Conservation (phyloP, 805 yeast species). For the Grigorovia humatica region DNA sequence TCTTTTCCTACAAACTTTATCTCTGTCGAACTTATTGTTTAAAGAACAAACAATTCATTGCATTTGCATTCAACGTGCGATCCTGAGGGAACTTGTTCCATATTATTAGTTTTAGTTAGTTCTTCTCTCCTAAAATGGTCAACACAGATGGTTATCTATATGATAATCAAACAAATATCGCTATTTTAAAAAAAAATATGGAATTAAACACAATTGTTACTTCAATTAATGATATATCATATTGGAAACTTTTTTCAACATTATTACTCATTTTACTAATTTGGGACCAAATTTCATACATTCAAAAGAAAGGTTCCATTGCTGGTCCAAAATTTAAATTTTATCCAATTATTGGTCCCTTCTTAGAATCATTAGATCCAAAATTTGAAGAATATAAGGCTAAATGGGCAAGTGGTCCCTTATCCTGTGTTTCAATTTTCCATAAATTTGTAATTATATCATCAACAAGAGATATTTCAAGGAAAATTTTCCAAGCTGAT, state of each 20-base stretch:
- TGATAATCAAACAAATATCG: neutral
- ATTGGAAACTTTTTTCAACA: conserved; percentile 45
- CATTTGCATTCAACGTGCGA: too few species aligned
- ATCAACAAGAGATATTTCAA: conserved; percentile 73
- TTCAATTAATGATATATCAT: conserved; percentile 30
- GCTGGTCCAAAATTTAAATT: conserved; percentile 83
- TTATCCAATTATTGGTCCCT: conserved; percentile 96
- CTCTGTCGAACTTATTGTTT: too few species aligned
- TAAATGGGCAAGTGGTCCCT: conserved; percentile 91
- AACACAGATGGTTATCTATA: neutral
- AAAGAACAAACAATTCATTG: too few species aligned
- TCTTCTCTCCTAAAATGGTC: neutral
- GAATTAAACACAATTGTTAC: conserved; percentile 2
- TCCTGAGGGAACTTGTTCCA: too few species aligned
- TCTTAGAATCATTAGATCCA: conserved; percentile 87
- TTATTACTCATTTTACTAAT: conserved; percentile 39
- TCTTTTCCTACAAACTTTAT: too few species aligned
- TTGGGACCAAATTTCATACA: conserved; percentile 72
- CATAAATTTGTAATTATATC: conserved; percentile 97
- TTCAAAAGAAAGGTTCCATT: conserved; percentile 71
- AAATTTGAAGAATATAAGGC: conserved; percentile 87
- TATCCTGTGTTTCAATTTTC: conserved; percentile 94
- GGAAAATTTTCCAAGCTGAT: conserved; percentile 79
- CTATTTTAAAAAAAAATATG: neutral
- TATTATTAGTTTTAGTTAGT: too few species aligned